Evolutionary conservation across 768 basidiomycete genomes (phyloP).

Genomic region (Boletus tylopilopsis): DNA sequence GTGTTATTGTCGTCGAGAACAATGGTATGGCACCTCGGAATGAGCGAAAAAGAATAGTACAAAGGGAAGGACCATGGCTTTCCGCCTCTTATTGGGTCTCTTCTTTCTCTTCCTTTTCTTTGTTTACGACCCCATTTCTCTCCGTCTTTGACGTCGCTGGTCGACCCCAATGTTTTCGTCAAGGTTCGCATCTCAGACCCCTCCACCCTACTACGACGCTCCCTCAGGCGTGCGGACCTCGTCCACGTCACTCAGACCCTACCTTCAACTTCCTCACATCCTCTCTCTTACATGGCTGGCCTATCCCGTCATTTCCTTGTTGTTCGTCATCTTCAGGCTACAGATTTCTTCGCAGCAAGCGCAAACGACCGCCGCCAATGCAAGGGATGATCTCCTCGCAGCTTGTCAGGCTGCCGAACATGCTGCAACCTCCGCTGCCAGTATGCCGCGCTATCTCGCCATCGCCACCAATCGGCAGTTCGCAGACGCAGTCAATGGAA

Average conservation of each 20-base stretch:
- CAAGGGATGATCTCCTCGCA: conserved; percentile 72
- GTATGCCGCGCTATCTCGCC: conserved; percentile 87
- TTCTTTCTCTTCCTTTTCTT: conserved; percentile 5
- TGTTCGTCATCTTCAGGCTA: conserved; percentile 84
- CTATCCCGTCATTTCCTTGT: conserved; percentile 83
- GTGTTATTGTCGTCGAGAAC: conserved; percentile 31
- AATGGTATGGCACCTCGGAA: conserved; percentile 13
- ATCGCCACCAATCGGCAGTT: conserved; percentile 79
- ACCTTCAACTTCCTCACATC: conserved; percentile 78
- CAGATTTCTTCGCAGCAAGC: conserved; percentile 69
- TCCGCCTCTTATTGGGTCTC: conserved; percentile 13
- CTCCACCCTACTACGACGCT: conserved; percentile 59
- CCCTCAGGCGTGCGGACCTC: conserved; percentile 31
- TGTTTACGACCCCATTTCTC: conserved; percentile 10
- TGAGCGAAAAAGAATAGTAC: conserved; percentile 8
- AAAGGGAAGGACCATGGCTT: conserved; percentile 21
- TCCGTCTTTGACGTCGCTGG: conserved; percentile 33
- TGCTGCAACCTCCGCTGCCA: conserved; percentile 78
- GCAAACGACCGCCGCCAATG: conserved; percentile 59
- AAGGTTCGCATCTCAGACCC: conserved; percentile 33
- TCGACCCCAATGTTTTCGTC: conserved; percentile 34
- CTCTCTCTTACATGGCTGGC: conserved; percentile 90
- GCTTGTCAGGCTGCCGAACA: conserved; percentile 84
- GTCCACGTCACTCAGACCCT: conserved; percentile 59
- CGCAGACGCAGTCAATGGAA: conserved; percentile 72